Percentiles rank a stretch among this genome's conserved stretches.
Evolutionary conservation across 73 alveolate species (phyloP).

Genomic region (Symbiodinium pilosum): DNA sequence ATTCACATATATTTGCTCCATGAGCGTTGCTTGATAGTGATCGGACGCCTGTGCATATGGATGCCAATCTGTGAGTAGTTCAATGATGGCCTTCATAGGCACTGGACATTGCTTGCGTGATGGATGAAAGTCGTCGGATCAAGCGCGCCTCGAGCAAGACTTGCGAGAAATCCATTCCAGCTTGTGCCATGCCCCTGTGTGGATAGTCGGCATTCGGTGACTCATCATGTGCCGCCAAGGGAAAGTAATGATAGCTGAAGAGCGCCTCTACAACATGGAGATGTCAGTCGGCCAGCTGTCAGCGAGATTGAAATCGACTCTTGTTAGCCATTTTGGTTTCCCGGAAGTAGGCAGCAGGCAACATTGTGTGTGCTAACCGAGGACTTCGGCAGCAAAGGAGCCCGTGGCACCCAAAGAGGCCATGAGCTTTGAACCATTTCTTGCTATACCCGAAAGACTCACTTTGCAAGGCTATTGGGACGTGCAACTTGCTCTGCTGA

Average conservation of each 20-base stretch:
- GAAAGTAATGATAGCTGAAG: not conserved
- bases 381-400: too few relatives aligned
- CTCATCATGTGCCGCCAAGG: not conserved
- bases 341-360: too few relatives aligned
- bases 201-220: too few relatives aligned
- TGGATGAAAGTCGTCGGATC: conserved; percentile 92
- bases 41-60: not conserved
- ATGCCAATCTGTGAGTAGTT: not conserved
- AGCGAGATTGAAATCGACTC: not conserved
- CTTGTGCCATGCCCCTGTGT: not conserved
- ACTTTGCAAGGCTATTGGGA: too few relatives aligned
- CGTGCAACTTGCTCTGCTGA: too few relatives aligned
- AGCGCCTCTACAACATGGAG: conserved; percentile 14
- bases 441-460: not conserved
- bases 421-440: not conserved
- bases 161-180: not conserved
- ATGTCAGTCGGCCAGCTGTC: not conserved
- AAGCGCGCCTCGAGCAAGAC: conserved; percentile 24
- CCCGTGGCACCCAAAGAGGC: conserved; percentile 8
- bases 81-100: conserved; percentile 21
- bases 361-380: too few relatives aligned
- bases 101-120: conserved; percentile 88
- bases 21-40: too few relatives aligned
- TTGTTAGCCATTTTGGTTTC: too few relatives aligned
- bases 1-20: too few relatives aligned